Conservation (phyloP, 192 early-diverging fungal species). For the Backusella westeae region DNA sequence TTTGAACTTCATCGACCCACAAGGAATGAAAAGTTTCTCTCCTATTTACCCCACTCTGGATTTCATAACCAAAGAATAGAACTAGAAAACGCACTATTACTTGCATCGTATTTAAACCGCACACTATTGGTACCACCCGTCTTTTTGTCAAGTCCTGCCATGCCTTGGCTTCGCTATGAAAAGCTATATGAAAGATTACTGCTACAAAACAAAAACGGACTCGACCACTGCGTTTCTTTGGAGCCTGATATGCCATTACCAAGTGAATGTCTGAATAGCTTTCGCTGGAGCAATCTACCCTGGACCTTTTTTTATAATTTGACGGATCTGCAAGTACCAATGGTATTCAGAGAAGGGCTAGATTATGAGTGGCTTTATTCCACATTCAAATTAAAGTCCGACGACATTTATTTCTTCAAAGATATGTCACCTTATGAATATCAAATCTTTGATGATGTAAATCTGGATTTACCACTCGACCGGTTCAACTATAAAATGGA, state of each 20-base stretch:
- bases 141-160: constrained; percentile 49
- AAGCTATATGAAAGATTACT: constrained; percentile 49
- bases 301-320: constrained; percentile 58
- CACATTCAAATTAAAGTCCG: constrained; percentile 40
- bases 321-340: constrained; percentile 33
- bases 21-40: constrained; percentile 31
- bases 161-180: constrained; percentile 48
- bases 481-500: constrained; percentile 39
- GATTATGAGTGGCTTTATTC: constrained; percentile 48
- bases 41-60: constrained; percentile 41
- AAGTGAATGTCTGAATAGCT: constrained; percentile 53
- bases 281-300: constrained; percentile 49
- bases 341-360: constrained; percentile 40
- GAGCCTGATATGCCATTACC: constrained; percentile 41
- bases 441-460: constrained; percentile 47
- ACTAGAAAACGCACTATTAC: constrained; percentile 51
- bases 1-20: constrained; percentile 16
- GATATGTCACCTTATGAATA: constrained; percentile 55
- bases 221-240: constrained; percentile 47
- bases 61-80: constrained; percentile 43
- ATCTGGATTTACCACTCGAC: constrained; percentile 27
- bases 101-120: constrained; percentile 54
- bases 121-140: constrained; percentile 51
- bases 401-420: constrained; percentile 44
- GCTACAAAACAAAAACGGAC: constrained; percentile 50